Evolutionary conservation across 2,329 filamentous ascomycete genomes (phyloP).

Genomic region (Waltergamsia citrina): DNA sequence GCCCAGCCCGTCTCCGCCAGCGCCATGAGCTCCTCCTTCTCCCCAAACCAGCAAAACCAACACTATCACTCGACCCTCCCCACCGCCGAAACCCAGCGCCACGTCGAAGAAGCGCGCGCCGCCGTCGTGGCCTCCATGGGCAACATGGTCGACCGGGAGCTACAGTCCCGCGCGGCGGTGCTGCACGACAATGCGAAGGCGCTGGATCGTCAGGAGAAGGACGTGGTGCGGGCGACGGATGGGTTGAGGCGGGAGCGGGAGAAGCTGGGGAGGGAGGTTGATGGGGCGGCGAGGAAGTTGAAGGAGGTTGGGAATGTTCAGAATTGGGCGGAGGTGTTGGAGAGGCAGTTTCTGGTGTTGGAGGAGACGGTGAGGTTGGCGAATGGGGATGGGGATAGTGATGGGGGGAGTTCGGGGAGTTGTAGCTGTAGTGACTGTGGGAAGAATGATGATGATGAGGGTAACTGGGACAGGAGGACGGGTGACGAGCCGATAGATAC

Average conservation of each 20-base stretch:
- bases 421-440: conserved; percentile 30
- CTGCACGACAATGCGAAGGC: conserved; percentile 60
- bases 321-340: conserved; percentile 81
- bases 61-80: conserved; percentile 23
- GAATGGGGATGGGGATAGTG: conserved; percentile 15
- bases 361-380: conserved; percentile 56
- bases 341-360: conserved; percentile 53
- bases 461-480: not conserved
- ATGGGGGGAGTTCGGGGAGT: conserved; percentile 10
- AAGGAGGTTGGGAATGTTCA: conserved; percentile 77
- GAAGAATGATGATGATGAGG: conserved; percentile 5
- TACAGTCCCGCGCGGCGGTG: conserved; percentile 57
- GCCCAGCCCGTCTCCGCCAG: not conserved
- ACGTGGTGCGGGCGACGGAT: conserved; percentile 50
- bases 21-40: too few species aligned
- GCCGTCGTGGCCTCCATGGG: conserved; percentile 55
- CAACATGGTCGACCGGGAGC: conserved; percentile 59
- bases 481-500: too few species aligned
- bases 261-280: conserved; percentile 54
- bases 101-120: conserved; percentile 46
- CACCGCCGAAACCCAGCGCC: conserved; percentile 30
- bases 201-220: conserved; percentile 58
- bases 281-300: conserved; percentile 51
- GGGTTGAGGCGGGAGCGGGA: conserved; percentile 54
- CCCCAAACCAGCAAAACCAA: conserved; percentile 5